These are phyloP conservation scores for Solanum chiquidenum DNA, from an alignment of 257 asterid species.

Conservation along the genomic window DNA sequence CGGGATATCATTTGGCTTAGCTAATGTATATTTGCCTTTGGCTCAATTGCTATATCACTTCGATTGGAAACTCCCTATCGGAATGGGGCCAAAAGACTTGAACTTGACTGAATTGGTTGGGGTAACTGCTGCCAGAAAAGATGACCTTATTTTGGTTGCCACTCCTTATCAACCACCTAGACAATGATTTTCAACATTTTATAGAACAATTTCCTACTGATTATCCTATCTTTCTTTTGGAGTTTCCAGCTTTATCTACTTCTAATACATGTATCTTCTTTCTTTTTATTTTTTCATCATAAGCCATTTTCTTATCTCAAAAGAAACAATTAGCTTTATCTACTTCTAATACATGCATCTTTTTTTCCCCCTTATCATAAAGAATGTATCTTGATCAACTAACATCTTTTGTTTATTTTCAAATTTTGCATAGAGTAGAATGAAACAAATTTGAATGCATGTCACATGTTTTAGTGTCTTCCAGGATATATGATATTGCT, in stretches of 20 bases:
- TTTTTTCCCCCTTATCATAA: too few species aligned
- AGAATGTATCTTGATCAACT: neutral
- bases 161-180: neutral
- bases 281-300: too few species aligned
- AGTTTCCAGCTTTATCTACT: too few species aligned
- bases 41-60: neutral
- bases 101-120: neutral
- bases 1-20: neutral
- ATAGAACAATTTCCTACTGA: neutral
- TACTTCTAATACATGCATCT: too few species aligned
- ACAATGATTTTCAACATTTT: neutral
- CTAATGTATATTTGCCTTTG: neutral
- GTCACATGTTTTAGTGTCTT: neutral
- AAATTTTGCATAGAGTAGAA: neutral
- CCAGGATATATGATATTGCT: neutral
- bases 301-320: too few species aligned
- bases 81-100: neutral
- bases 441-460: neutral
- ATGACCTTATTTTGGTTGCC: neutral
- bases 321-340: too few species aligned
- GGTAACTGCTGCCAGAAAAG: neutral
- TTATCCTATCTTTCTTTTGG: too few species aligned
- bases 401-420: neutral
- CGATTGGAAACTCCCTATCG: neutral
- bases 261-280: too few species aligned